Percentiles rank a stretch among this genome's conserved stretches.
These are phyloP conservation scores for Coemansia erecta DNA, from an alignment of 192 early-diverging fungal genomes.

Conservation along the genomic window DNA sequence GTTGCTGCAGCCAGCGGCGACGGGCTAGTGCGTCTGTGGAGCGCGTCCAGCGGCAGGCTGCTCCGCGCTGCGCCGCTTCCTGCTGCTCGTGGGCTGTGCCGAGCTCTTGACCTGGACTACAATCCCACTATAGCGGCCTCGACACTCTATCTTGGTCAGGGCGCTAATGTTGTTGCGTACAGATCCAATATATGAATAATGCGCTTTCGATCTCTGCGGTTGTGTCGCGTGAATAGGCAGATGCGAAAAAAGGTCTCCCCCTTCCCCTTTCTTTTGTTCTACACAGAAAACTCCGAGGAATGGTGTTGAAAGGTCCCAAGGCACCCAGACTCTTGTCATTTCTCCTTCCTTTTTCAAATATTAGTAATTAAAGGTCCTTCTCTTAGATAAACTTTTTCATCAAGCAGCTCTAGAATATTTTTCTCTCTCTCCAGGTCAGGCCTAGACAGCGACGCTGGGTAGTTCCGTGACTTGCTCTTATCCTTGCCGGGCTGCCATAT, in stretches of 20 bases:
- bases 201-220: too few species aligned
- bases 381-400: too few species aligned
- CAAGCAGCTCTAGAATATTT: too few species aligned
- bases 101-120: slow-evolving; percentile 21
- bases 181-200: neutral
- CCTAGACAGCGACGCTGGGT: too few species aligned
- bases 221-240: too few species aligned
- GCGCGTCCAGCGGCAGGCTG: slow-evolving; percentile 15
- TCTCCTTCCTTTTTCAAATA: neutral
- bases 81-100: slow-evolving; percentile 11
- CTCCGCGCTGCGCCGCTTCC: slow-evolving; percentile 15
- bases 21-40: slow-evolving; percentile 32
- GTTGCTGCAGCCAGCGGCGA: slow-evolving; percentile 33
- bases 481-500: too few species aligned
- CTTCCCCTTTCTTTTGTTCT: too few species aligned
- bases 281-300: too few species aligned
- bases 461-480: too few species aligned
- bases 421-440: too few species aligned
- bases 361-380: neutral
- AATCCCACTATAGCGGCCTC: neutral
- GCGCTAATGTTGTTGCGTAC: neutral
- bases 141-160: slow-evolving; percentile 13
- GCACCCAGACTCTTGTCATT: neutral
- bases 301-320: too few species aligned
- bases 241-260: too few species aligned